Evolutionary conservation across 2,329 filamentous ascomycete species (phyloP).

Genomic region (Whalleya microplaca): DNA sequence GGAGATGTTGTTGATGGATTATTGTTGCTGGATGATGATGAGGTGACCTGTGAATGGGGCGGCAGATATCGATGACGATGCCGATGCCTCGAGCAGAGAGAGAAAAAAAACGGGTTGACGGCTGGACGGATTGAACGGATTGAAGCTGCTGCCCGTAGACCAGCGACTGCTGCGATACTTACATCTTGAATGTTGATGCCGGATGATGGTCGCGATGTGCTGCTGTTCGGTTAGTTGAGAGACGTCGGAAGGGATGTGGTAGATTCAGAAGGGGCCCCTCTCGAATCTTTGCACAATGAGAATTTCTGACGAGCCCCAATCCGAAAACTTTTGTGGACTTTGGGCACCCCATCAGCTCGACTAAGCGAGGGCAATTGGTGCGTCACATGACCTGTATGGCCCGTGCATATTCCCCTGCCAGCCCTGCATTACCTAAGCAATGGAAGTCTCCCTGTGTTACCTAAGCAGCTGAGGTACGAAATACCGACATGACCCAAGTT

Average conservation of each 20-base stretch:
- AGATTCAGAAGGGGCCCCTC: constrained; percentile 28
- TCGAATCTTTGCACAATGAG: constrained; percentile 24
- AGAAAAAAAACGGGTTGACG: neutral
- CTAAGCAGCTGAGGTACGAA: too few relatives aligned
- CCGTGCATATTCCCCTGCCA: constrained; percentile 5
- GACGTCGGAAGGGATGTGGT: constrained; percentile 29
- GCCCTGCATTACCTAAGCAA: too few relatives aligned
- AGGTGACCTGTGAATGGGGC: neutral
- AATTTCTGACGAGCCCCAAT: constrained; percentile 22
- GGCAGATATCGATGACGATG: constrained; percentile 8
- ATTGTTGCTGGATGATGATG: neutral
- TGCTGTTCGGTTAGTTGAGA: constrained; percentile 35
- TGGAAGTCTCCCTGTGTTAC: too few relatives aligned
- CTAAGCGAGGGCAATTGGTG: constrained; percentile 34
- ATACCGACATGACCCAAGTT: too few relatives aligned
- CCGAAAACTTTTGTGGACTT: constrained; percentile 31
- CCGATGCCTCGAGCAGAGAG: neutral
- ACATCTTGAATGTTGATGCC: constrained; percentile 37
- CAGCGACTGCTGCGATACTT: constrained; percentile 32
- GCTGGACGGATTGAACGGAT: neutral
- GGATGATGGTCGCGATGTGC: constrained; percentile 34
- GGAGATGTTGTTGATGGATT: constrained; percentile 1
- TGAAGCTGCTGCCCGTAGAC: too few relatives aligned
- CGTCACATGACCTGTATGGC: constrained; percentile 29
- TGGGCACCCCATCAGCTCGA: constrained; percentile 27